phyloP scores from a whole-genome alignment of 441 rosid genomes.

The Syzygium syzygioides region DNA sequence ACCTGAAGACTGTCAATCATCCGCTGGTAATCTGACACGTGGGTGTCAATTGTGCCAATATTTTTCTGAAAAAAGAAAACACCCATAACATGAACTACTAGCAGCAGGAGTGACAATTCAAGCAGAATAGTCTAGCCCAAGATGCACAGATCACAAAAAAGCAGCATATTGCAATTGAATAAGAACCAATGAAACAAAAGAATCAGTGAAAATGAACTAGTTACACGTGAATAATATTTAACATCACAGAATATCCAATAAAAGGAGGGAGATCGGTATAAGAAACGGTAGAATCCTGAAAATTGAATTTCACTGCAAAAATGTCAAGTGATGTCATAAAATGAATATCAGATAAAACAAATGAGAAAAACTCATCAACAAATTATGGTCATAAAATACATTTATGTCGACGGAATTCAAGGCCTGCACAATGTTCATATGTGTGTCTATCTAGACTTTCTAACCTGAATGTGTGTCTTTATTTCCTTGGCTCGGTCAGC shows the following conservation, averaged over 20 bases:
- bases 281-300: background rate
- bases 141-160: background rate
- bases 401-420: background rate
- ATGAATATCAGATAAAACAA: background rate
- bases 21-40: slow-evolving; percentile 86
- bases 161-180: background rate
- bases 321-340: background rate
- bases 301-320: background rate
- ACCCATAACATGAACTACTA: background rate
- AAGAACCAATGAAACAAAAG: background rate
- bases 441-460: background rate
- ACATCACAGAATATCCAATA: background rate
- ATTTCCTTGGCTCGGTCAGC: slow-evolving; percentile 97
- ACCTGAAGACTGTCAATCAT: slow-evolving; percentile 98
- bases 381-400: background rate
- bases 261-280: background rate
- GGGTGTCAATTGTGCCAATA: slow-evolving; percentile 79
- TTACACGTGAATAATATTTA: background rate
- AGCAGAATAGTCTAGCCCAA: background rate
- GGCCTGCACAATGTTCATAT: background rate
- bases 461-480: slow-evolving; percentile 88
- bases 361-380: background rate
- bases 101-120: background rate
- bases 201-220: background rate
- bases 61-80: slow-evolving; percentile 55